Evolutionary conservation across 257 asterid genomes (phyloP).

Genomic region (Pogostemon cablin): DNA sequence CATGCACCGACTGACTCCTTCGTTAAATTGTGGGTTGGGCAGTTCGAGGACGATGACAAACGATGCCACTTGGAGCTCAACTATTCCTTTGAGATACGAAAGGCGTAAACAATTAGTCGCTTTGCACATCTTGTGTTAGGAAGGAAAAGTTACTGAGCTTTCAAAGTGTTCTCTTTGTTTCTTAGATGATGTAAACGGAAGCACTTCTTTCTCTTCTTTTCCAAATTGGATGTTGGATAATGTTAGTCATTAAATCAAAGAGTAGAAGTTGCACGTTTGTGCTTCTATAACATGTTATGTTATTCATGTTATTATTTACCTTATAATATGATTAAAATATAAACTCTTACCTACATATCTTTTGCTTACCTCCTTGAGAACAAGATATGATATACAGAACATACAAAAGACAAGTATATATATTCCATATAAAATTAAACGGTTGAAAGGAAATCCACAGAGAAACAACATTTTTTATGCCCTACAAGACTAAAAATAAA

Average conservation of each 20-base stretch:
- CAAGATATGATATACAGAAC: too few relatives aligned
- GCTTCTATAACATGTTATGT: not conserved
- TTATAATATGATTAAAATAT: too few relatives aligned
- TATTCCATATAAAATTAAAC: too few relatives aligned
- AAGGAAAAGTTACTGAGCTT: not conserved
- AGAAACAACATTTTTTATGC: too few relatives aligned
- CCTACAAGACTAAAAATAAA: too few relatives aligned
- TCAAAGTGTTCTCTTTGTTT: slow-evolving; percentile 21
- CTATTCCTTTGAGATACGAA: slow-evolving; percentile 67
- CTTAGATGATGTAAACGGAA: slow-evolving; percentile 13
- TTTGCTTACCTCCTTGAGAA: too few relatives aligned
- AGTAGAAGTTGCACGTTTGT: not conserved
- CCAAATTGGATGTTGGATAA: not conserved
- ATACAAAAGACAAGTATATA: too few relatives aligned
- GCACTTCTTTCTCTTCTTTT: not conserved
- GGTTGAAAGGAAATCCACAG: too few relatives aligned
- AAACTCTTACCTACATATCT: too few relatives aligned
- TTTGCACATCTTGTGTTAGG: not conserved
- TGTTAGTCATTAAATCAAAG: not conserved
- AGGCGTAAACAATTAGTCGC: slow-evolving; percentile 30
- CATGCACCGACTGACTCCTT: not conserved
- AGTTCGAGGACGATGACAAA: slow-evolving; percentile 77
- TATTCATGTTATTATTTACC: too few relatives aligned
- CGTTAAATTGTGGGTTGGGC: slow-evolving; percentile 32
- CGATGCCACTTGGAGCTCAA: slow-evolving; percentile 69